Percentiles rank a stretch among this genome's conserved stretches.
Conservation (phyloP, 1,139 yeast genomes). For the Pichia sp. region DNA sequence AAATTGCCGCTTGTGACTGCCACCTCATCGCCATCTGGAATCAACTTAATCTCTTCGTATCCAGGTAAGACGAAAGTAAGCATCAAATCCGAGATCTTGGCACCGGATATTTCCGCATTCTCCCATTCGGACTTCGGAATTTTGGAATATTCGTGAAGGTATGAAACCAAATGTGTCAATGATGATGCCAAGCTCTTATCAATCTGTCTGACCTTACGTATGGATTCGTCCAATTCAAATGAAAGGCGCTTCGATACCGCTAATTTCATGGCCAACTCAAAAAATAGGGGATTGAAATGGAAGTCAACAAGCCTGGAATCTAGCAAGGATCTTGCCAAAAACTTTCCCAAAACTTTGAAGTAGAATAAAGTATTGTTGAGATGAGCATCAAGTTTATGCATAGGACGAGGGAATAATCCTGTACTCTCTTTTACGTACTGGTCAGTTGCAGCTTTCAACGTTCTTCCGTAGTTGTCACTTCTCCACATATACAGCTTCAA, state of each 20-base stretch:
- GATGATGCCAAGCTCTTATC: slow-evolving; percentile 63
- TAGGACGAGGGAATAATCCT: slow-evolving; percentile 74
- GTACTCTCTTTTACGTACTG: slow-evolving; percentile 34
- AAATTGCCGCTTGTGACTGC: slow-evolving; percentile 49
- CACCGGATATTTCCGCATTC: slow-evolving; percentile 33
- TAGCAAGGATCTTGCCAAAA: slow-evolving; percentile 77
- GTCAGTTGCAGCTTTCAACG: slow-evolving; percentile 24
- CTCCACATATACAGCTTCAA: slow-evolving; percentile 68
- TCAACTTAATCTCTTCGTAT: slow-evolving; percentile 51
- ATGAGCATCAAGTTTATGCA: slow-evolving; percentile 34
- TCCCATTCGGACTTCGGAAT: slow-evolving; percentile 20
- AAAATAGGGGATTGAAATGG: slow-evolving; percentile 65
- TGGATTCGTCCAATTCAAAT: slow-evolving; percentile 8
- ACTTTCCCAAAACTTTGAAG: slow-evolving; percentile 69
- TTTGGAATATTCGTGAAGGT: slow-evolving; percentile 30
- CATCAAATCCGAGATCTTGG: slow-evolving; percentile 45
- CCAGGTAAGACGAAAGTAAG: slow-evolving; percentile 78
- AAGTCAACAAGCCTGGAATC: slow-evolving; percentile 87
- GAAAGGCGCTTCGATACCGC: slow-evolving; percentile 1
- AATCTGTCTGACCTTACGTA: slow-evolving; percentile 42
- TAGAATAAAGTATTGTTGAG: slow-evolving; percentile 38
- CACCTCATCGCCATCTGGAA: slow-evolving; percentile 43
- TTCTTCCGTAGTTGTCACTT: slow-evolving; percentile 28
- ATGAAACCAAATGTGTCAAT: slow-evolving; percentile 42
- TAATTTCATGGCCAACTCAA: slow-evolving; percentile 36